Evolutionary conservation across 2,329 filamentous ascomycete genomes (phyloP), one percentile per base, ranked within the genome.

Genomic region (Hypoxylon sp.): DNA sequence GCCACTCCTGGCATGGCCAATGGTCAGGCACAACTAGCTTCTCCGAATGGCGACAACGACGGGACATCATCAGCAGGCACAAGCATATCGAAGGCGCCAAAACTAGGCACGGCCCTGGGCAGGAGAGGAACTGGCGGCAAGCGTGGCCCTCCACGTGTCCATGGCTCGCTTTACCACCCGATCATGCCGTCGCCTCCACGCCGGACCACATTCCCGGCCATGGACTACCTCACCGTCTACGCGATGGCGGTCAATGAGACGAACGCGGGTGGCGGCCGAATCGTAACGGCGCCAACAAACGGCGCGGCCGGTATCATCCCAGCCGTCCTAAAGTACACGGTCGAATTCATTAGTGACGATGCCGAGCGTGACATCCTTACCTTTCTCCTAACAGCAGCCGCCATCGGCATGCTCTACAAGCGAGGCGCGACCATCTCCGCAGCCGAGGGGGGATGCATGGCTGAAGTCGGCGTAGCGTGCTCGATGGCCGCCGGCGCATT

Each of bases 381-480:
- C 0, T 86, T 86, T 73, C 75, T 86, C 0, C 78, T 86, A 1
- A 86, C 84, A 1, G 81, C 84, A 1, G 79, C 84, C 0, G 84
- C 84, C 5, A 84, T 86, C 21, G 84, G 84, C 50, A 86, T 86
- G 84, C 79, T 86, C 21, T 86, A 85, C 78, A 86, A 86, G 78
- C 82, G 84, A 17, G 84, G 84, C 2, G 84, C 84, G 0, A 85
- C 83, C 19, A 86, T 86, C 66, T 85, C 83, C 0, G 84, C 84
- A 0, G 84, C 84, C 1, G 84, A 86, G 68, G 84, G 84, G 42
- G 84, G 84, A 0, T 86, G 84, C 75, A 86, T 86, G 84, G 84
- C 84, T n/a, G 84, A 86, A 69, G 84, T 86, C 0, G 84, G 84
- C 27, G 84, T 86, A 0, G 84, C 84, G 2, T 86, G 84, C 69